These are phyloP conservation scores for Plasmodium relictum DNA, from an alignment of 169 alveolate species.

Conservation along the genomic window DNA sequence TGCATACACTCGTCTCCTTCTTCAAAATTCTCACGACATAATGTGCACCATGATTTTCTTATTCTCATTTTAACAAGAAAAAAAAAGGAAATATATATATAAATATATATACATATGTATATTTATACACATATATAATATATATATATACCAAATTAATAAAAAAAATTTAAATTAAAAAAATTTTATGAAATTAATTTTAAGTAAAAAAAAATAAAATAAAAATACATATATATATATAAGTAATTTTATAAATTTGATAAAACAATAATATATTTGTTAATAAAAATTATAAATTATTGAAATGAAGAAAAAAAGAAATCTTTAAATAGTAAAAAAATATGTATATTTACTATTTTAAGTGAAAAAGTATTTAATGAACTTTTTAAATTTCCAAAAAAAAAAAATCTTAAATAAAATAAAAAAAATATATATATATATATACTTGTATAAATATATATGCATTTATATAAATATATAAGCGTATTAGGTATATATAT, in stretches of 20 bases:
- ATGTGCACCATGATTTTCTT: slow-evolving; percentile 86
- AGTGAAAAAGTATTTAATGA: not conserved
- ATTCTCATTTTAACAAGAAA: slow-evolving; percentile 81
- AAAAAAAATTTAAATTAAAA: not conserved
- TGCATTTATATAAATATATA: not conserved
- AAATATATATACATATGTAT: slow-evolving; percentile 9
- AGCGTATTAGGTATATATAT: not conserved
- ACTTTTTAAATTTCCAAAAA: slow-evolving; percentile 34
- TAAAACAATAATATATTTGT: slow-evolving; percentile 2
- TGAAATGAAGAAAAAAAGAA: not conserved
- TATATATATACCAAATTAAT: no score
- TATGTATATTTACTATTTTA: not conserved
- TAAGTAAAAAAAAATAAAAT: not conserved
- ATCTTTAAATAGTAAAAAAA: not conserved
- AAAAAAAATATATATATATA: slow-evolving; percentile 12
- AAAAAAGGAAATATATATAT: slow-evolving; percentile 3
- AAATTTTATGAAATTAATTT: not conserved
- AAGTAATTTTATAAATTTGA: not conserved
- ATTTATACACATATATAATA: not conserved
- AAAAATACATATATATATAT: not conserved
- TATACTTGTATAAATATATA: no score
- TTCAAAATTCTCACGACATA: slow-evolving; percentile 86
- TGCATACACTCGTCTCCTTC: slow-evolving; percentile 82
- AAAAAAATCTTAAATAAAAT: not conserved
- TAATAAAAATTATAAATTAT: not conserved